These are phyloP conservation scores for Xylaria sp. DNA, from an alignment of 2,329 filamentous ascomycete species.

Conservation along the genomic window DNA sequence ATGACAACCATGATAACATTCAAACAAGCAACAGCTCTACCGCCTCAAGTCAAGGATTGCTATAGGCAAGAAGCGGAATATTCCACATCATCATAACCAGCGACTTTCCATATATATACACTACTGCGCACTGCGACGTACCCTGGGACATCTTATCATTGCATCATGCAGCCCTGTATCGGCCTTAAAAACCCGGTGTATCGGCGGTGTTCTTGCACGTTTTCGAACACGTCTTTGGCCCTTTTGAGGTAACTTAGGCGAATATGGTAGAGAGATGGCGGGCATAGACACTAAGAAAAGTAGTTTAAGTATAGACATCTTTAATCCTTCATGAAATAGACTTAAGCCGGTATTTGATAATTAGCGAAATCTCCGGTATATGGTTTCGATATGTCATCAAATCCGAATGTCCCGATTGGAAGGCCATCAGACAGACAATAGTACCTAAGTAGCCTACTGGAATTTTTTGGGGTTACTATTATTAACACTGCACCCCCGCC, in stretches of 20 bases:
- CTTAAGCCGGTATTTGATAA: constrained; percentile 9
- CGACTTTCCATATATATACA: not conserved
- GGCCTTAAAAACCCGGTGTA: constrained; percentile 2
- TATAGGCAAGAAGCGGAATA: constrained; percentile 7
- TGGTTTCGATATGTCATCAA: constrained; percentile 26
- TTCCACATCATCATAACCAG: not conserved
- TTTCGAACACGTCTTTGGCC: not conserved
- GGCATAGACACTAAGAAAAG: not conserved
- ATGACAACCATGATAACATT: no score
- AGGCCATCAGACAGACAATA: not conserved
- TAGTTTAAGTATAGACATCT: not conserved
- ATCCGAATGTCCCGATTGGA: constrained; percentile 24
- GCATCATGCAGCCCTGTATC: constrained; percentile 28
- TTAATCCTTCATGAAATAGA: not conserved
- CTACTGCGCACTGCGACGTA: not conserved
- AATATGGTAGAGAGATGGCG: not conserved
- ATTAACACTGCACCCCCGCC: constrained; percentile 28
- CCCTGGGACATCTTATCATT: constrained; percentile 1
- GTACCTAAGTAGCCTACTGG: constrained; percentile 11
- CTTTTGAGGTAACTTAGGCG: not conserved
- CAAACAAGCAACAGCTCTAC: not conserved
- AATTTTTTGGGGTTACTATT: constrained; percentile 33
- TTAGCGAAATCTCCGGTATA: constrained; percentile 1
- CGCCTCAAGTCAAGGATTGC: no score
- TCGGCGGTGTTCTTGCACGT: not conserved